Evolutionary conservation across 2,329 filamentous ascomycete species (phyloP), one percentile per base, ranked within the genome.

Genomic region (Uncinocarpus reesii): DNA sequence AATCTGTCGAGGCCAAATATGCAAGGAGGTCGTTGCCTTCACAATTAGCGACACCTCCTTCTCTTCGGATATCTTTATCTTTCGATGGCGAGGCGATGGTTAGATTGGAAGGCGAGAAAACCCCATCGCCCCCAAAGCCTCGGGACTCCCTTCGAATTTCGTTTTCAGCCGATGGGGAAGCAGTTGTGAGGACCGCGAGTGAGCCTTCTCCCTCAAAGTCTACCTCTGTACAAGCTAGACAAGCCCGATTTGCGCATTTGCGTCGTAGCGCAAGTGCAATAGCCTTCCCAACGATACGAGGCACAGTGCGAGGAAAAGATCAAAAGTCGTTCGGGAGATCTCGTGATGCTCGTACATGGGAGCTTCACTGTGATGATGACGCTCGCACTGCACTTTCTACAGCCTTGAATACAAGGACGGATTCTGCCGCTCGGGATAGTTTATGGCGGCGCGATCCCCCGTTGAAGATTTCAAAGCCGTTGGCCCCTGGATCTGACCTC

Each of bases 271-370:
- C 79, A 56, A 90, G 84, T 62, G 81, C 82, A 15, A 67, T 83
- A 31, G 70, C 74, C 31, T 71, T 75, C 48, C 67, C 77, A 52
- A 80, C 76, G 3, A 68, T 80, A n/a, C 73, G 75, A 20, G 75
- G 75, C 61, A 62, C 52, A 60, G 62, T 55, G 37, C 23, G 18
- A 8, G 32, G 7, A 16, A 49, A 24, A 11, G 37, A 45, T 11
- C 34, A 18, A 28, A 69, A 82, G 15, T 69, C 71, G 28, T 80
- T 81, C 48, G 86, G 86, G 47, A 78, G 90, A 49, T 95, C 89
- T 49, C 81, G 86, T 47, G 86, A 95, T 63, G 86, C 88, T 15
- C 81, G 88, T 43, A 85, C 84, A 5, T 95, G 90, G 90, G 86
- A 94, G 60, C 87, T 87, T 49, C 89, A 85, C 69, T 90, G 86